Evolutionary conservation across 345 rosid species (phyloP).

Genomic region (Leavenworthia alabamica): DNA sequence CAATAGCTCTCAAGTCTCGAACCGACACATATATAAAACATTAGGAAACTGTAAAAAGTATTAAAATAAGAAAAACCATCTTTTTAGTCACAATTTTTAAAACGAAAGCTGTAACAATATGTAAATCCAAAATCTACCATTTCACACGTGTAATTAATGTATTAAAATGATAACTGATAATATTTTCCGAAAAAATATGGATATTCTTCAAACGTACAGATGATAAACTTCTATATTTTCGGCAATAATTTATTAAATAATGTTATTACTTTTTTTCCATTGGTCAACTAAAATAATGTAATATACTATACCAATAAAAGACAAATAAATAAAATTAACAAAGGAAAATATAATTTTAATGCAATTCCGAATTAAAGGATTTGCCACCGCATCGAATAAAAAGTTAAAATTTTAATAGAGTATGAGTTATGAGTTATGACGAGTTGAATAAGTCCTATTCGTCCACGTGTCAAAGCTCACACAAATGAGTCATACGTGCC

Average conservation of each 20-base stretch:
- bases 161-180: background rate
- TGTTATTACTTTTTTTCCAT: background rate
- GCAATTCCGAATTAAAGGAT: background rate
- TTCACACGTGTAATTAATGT: background rate
- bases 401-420: slow-evolving; percentile 12
- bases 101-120: background rate
- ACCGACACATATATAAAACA: background rate
- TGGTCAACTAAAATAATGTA: background rate
- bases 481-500: slow-evolving; percentile 1
- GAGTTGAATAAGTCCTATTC: background rate
- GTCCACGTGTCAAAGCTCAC: slow-evolving; percentile 21
- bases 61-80: background rate
- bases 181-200: background rate
- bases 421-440: too few relatives aligned
- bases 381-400: background rate
- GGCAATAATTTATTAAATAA: background rate
- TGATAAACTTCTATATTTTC: background rate
- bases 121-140: background rate
- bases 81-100: background rate
- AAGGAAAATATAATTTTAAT: background rate
- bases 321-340: background rate
- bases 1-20: background rate
- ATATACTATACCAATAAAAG: background rate
- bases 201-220: background rate
- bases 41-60: background rate